phyloP scores from a whole-genome alignment of 805 yeast species.

The Kluyveromyces siamensis region DNA sequence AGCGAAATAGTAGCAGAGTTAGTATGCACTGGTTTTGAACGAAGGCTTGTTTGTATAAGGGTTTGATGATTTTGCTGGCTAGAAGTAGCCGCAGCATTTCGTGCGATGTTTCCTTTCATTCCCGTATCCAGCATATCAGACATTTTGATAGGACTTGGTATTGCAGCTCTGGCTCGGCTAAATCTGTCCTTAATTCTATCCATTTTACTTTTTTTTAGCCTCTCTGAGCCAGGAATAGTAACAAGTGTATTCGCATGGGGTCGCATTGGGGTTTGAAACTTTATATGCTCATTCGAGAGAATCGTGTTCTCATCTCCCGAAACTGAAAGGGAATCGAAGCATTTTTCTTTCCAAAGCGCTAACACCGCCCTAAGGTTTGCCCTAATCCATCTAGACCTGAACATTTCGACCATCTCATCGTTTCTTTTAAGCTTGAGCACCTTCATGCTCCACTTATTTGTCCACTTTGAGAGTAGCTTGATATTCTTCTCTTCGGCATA shows the following conservation, averaged over 20 bases:
- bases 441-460: conserved; percentile 30
- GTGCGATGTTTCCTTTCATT: conserved; percentile 5
- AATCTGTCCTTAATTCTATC: conserved; percentile 31
- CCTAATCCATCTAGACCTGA: conserved; percentile 32
- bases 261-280: conserved; percentile 2
- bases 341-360: conserved; percentile 27
- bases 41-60: not conserved
- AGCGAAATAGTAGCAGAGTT: conserved; percentile 6
- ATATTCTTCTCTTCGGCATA: conserved; percentile 17
- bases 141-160: conserved; percentile 32
- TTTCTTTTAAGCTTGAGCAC: conserved; percentile 28
- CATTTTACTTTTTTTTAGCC: conserved; percentile 27
- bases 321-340: not conserved
- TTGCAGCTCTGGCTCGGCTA: conserved; percentile 27
- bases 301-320: not conserved
- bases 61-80: conserved; percentile 1
- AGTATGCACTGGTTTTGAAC: not conserved
- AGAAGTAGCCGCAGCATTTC: not conserved
- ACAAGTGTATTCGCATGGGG: not conserved
- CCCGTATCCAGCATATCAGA: conserved; percentile 14
- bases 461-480: conserved; percentile 13
- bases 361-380: conserved; percentile 31
- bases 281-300: not conserved
- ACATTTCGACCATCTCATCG: conserved; percentile 25
- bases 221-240: conserved; percentile 32